Evolutionary conservation across 176 grass and related monocot species (phyloP), one percentile per base, ranked within the genome.

Genomic region (Eragrostis nindensis): DNA sequence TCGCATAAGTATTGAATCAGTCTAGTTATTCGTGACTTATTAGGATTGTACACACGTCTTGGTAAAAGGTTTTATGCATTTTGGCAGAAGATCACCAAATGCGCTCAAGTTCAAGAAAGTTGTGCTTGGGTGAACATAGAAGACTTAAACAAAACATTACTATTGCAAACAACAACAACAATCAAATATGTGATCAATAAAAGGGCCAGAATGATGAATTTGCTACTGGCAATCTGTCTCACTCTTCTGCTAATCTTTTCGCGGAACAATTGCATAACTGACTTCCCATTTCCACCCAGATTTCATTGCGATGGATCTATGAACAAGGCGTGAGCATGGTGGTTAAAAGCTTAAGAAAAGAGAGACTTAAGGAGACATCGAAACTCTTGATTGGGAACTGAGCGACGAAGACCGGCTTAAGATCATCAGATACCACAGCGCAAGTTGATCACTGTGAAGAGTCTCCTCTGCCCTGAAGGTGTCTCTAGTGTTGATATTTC

Each of bases 301-400:
- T 96, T 57, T 88, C 90, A 41, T 62, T 92, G 50, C 86, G 90
- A 38, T 92, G 90, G 93, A 62, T 90, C 43, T 72, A 86, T 15
- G 74, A 96, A 75, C 90, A 96, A 92, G 87, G 90, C 0, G 83
- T 53, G 7, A 81, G 87, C 85, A 73, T 90, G 41, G 85, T 88
- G 29, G 83, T 67, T 22, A 92, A 92, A 54, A 92, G 90, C 66
- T 82, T 84, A 30, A 90, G 82, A 4, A 80, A 63, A 55, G 83
- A 89, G 62, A 80, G 87, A 62, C 80, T 90, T n/a, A 70, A 67
- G 40, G 75, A 97, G 67, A 91, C 66, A 32, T 89, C n/a, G 0
- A 32, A 76, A 50, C 74, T 91, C 60, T 97, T 15, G 13, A 90
- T n/a, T 93, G 90, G 90, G 80, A 91, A 73, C 55, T 97, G 77